Conservation (phyloP, 805 yeast genomes). For the Metschnikowia aberdeeniae region DNA sequence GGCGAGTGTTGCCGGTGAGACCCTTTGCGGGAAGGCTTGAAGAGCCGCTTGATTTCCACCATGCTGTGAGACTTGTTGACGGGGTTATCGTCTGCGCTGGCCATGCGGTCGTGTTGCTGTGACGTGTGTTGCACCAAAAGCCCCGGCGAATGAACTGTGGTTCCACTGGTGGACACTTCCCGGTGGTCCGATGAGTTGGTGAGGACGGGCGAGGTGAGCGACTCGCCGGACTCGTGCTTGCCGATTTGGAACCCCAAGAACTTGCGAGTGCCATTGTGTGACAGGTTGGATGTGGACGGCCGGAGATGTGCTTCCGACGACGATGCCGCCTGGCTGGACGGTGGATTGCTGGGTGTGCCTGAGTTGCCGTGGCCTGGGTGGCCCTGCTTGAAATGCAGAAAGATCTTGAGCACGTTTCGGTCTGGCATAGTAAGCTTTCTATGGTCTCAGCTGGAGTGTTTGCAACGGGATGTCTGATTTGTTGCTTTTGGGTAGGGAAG, state of each 20-base stretch:
- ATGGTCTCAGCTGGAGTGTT: no score
- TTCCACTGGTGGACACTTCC: conserved; percentile 7
- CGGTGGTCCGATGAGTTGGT: conserved; percentile 30
- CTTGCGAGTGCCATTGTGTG: conserved; percentile 14
- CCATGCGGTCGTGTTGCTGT: conserved; percentile 11
- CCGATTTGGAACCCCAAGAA: conserved; percentile 42
- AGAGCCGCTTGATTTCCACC: conserved; percentile 70
- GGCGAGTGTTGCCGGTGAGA: conserved; percentile 11
- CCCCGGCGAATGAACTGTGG: conserved; percentile 9
- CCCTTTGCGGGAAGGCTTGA: conserved; percentile 50
- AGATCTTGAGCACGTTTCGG: conserved; percentile 40
- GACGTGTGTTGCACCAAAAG: conserved; percentile 6
- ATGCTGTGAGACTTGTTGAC: conserved; percentile 46
- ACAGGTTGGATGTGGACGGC: conserved; percentile 28
- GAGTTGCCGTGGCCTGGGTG: conserved; percentile 5
- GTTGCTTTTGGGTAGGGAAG: no score
- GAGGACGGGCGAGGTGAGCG: conserved; percentile 32
- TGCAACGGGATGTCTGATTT: no score
- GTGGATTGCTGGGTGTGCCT: background rate
- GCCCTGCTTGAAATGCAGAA: conserved; percentile 34
- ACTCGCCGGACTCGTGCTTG: conserved; percentile 37
- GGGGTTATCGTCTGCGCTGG: conserved; percentile 18
- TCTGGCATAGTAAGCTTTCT: conserved; percentile 32
- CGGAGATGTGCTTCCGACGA: background rate
- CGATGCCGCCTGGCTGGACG: conserved; percentile 19